These are phyloP conservation scores for Penicillium sp. DNA, from an alignment of 2,329 filamentous ascomycete species.

Conservation along the genomic window DNA sequence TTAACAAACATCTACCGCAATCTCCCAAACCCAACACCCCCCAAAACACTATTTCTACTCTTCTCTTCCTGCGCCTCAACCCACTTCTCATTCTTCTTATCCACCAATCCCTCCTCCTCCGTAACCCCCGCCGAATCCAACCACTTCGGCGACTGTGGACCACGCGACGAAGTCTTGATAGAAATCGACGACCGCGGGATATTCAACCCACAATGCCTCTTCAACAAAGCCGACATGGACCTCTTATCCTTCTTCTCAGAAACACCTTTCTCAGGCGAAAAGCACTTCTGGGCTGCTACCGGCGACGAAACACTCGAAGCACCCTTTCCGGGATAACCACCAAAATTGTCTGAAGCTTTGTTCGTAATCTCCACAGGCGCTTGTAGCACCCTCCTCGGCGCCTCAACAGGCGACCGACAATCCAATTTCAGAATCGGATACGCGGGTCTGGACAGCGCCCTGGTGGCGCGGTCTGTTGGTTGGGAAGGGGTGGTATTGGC, in stretches of 20 bases:
- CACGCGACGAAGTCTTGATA: constrained; percentile 5
- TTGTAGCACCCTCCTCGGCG: constrained; percentile 11
- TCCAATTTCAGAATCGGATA: constrained; percentile 24
- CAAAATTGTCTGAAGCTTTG: not conserved
- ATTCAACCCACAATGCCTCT: constrained; percentile 15
- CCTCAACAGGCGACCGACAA: constrained; percentile 10
- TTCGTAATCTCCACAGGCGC: constrained; percentile 13
- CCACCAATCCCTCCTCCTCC: constrained; percentile 16
- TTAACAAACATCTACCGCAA: not conserved
- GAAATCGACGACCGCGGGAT: constrained; percentile 17
- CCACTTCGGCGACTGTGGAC: constrained; percentile 10
- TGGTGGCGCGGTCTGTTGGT: not conserved
- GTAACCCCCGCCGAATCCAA: constrained; percentile 13
- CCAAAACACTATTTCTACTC: constrained; percentile 11
- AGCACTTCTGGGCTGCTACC: not conserved
- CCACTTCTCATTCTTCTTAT: constrained; percentile 17
- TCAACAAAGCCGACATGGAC: constrained; percentile 19
- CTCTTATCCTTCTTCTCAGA: constrained; percentile 10
- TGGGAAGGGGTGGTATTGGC: not conserved
- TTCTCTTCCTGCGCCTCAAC: constrained; percentile 13
- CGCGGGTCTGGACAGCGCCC: constrained; percentile 12
- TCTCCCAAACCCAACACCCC: constrained; percentile 6
- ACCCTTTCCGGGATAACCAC: too few relatives aligned
- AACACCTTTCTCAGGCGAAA: not conserved
- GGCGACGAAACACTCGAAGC: not conserved